Evolutionary conservation across 208 protist genomes (phyloP).

Genomic region (Acanthamoeba triangularis): DNA sequence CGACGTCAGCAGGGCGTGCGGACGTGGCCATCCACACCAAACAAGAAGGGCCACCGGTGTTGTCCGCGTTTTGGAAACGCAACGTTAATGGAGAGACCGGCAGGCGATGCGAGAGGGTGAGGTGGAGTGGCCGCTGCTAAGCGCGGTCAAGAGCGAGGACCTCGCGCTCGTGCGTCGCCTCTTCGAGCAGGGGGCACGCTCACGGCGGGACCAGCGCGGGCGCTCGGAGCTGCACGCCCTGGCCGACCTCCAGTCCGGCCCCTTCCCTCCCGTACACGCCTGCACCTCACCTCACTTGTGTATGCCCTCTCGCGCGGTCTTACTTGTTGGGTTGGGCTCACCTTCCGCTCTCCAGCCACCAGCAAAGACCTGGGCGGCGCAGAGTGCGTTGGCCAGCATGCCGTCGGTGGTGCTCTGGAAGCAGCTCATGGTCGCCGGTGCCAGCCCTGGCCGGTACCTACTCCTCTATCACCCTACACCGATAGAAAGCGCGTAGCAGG

Average conservation of each 20-base stretch:
- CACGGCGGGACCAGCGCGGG: neutral
- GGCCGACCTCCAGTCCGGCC: neutral
- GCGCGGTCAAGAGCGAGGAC: neutral
- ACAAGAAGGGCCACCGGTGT: too few species aligned
- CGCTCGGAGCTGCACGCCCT: neutral
- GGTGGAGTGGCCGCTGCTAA: neutral
- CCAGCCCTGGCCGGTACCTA: neutral
- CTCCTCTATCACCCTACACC: neutral
- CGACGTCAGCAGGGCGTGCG: too few species aligned
- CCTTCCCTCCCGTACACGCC: slow-evolving; percentile 4
- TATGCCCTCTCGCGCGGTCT: too few species aligned
- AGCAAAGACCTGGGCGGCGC: neutral
- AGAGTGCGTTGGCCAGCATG: neutral
- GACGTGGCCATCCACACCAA: too few species aligned
- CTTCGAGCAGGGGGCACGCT: neutral
- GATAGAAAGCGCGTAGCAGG: too few species aligned
- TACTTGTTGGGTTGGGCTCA: too few species aligned
- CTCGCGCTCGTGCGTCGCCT: neutral
- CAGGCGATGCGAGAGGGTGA: too few species aligned
- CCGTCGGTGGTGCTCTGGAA: neutral
- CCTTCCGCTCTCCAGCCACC: too few species aligned
- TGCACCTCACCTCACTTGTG: neutral
- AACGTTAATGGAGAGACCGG: too few species aligned
- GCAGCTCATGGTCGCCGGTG: slow-evolving; percentile 6
- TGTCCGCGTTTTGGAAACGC: too few species aligned